These are phyloP conservation scores for Danielia reshetovae DNA, from an alignment of 805 yeast species.

Conservation along the genomic window DNA sequence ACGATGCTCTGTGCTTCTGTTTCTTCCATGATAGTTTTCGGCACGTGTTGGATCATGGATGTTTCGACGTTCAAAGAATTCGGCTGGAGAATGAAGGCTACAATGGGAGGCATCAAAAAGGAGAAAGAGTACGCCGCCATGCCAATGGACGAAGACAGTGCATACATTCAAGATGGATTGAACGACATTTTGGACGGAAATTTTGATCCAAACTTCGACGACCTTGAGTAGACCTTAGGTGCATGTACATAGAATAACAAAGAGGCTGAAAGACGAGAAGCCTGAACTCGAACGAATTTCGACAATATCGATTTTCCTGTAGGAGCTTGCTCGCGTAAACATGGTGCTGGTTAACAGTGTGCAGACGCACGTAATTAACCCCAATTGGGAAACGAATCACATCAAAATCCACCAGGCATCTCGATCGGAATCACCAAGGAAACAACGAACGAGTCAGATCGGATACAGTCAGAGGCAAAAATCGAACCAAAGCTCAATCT, in stretches of 20 bases:
- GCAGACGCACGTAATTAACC: conserved; percentile 7
- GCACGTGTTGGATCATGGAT: conserved; percentile 77
- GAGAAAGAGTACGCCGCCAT: conserved; percentile 41
- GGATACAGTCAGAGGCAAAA: background rate
- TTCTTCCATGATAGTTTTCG: conserved; percentile 67
- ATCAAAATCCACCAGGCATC: too few species aligned
- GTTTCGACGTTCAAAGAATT: conserved; percentile 68
- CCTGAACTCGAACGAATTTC: too few species aligned
- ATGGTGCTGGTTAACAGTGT: conserved; percentile 6
- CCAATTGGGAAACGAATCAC: conserved; percentile 2
- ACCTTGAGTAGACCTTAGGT: background rate
- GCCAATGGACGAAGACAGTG: conserved; percentile 59
- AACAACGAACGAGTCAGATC: too few species aligned
- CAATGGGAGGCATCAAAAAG: conserved; percentile 66
- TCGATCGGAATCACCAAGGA: too few species aligned
- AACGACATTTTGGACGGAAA: conserved; percentile 48
- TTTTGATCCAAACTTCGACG: conserved; percentile 20
- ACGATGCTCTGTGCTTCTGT: conserved; percentile 70
- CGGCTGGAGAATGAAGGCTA: conserved; percentile 59
- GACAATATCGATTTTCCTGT: background rate
- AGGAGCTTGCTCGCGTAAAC: conserved; percentile 4
- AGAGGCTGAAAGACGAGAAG: background rate
- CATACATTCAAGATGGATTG: conserved; percentile 51
- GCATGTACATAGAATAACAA: conserved; percentile 1
- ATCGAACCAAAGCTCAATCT: too few species aligned